Evolutionary conservation across 176 grass and related monocot species (phyloP).

Genomic region (Oryza rufipogon): DNA sequence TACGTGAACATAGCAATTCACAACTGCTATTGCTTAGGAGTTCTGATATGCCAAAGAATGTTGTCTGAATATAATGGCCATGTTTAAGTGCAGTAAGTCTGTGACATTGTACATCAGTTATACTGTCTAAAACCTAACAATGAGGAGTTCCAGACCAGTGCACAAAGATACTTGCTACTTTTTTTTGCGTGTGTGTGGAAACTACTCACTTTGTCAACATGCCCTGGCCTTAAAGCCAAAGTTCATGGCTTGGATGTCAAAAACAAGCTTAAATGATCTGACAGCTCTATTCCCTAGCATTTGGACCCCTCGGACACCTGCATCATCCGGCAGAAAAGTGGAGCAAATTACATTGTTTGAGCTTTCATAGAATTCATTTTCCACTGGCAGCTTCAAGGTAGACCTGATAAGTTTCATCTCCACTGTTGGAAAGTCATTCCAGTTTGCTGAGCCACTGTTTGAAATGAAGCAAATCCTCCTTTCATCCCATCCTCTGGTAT

Average conservation of each 20-base stretch:
- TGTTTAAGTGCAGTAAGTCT: not conserved
- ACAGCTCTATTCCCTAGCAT: conserved; percentile 31
- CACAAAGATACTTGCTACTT: not conserved
- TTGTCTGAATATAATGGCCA: not conserved
- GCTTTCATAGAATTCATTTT: conserved; percentile 24
- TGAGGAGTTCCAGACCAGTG: not conserved
- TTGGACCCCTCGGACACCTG: conserved; percentile 10
- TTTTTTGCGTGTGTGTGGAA: not conserved
- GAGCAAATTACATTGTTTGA: not conserved
- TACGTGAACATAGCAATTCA: not conserved
- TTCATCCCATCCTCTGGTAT: not conserved
- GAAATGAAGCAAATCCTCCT: conserved; percentile 12
- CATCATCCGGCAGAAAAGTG: conserved; percentile 24
- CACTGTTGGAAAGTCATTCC: conserved; percentile 26
- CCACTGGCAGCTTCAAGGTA: conserved; percentile 25
- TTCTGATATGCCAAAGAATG: not conserved
- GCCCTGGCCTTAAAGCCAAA: conserved; percentile 28
- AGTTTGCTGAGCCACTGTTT: not conserved
- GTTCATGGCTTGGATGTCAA: conserved; percentile 16
- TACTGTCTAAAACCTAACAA: not conserved
- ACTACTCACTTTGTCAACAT: conserved; percentile 7
- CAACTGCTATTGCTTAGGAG: too few species aligned
- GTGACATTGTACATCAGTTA: not conserved
- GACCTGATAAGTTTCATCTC: conserved; percentile 35
- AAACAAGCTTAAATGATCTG: conserved; percentile 36